Base-by-base conservation (phyloP, 805 yeast genomes). In the Saturnispora dispora region DNA sequence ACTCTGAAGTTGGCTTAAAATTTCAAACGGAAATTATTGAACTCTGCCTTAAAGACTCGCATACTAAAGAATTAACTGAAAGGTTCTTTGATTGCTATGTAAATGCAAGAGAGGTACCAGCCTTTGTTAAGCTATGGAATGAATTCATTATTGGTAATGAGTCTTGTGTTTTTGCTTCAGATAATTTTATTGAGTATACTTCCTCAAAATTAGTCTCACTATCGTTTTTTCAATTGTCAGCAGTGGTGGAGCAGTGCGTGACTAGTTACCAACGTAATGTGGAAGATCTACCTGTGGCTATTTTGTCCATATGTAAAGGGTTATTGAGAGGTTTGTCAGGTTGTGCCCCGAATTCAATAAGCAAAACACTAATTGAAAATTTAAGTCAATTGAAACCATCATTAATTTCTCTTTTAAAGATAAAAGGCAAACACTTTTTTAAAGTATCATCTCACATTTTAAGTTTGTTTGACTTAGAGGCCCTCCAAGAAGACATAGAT, bases 1-100 rank as follows among this genome's bases (percentile, higher is more conserved):
- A 83, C 62, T 70, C 79, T 3, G 84, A 80, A 51, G 67, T 83
- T 48, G 82, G 83, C n/a, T 66, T 77, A 15, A 63, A 71, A 27
- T 71, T 73, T 52, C 59, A 71, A n/a, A 60, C 63, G 3, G 54
- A 60, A 15, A 67, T 76, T 2, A 57, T 75, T 50, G 53, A 53
- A 1, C 13, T 54, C 4, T 35, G 54, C 3, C 22, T 55, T 1
- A 15, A 28, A 5, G 42, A 40, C 3, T 4, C 10, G 9, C 22
- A 18, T 32, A 50, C 48, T 35, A 13, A 25, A 18, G 43, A n/a
- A 13, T 45, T 48, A 20, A 37, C 53, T 10, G 50, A 48, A 8
- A 51, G 57, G 3, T 35, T 65, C 13, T 50, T 66, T 46, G 65
- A 69, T 15, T 76, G 83, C 22, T 77, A 73, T 60, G 67, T 72